Conservation (phyloP, 2,329 filamentous ascomycete genomes). For the Cladosporium phlei region DNA sequence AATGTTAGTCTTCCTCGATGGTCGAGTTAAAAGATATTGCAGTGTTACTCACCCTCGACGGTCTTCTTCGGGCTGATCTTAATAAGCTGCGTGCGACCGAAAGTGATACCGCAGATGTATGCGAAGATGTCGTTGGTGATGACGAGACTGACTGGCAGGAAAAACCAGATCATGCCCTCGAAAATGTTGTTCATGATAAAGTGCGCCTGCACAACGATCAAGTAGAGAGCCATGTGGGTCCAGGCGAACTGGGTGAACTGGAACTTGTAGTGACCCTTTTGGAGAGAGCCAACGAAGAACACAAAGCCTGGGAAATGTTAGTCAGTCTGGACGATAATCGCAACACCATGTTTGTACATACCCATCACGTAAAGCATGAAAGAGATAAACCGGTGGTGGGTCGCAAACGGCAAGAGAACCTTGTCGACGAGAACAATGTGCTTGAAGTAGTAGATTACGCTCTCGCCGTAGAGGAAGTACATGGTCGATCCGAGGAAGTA, state of each 20-base stretch:
- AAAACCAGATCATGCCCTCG: conserved; percentile 99
- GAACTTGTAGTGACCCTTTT: conserved; percentile 95
- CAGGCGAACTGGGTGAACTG: conserved; percentile 99
- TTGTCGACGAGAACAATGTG: conserved; percentile 94
- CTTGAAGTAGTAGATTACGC: conserved; percentile 99
- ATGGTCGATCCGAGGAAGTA: conserved; percentile 98
- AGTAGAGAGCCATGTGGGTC: conserved; percentile 98
- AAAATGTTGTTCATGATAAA: conserved; percentile 99
- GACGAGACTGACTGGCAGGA: conserved; percentile 87
- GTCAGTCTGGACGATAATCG: too few species aligned
- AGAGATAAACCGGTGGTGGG: conserved; percentile 97
- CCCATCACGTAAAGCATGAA: conserved; percentile 97
- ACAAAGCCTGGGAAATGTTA: conserved; percentile 67
- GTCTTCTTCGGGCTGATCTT: conserved; percentile 99
- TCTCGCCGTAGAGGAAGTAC: conserved; percentile 99
- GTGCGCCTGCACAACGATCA: conserved; percentile 96
- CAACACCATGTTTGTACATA: too few species aligned
- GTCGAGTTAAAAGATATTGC: not conserved
- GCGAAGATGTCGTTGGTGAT: conserved; percentile 99
- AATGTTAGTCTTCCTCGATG: not conserved
- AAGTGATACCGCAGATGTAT: conserved; percentile 95
- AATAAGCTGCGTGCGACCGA: conserved; percentile 93
- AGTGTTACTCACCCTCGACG: conserved; percentile 56
- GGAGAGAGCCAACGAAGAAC: conserved; percentile 91
- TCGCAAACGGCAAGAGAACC: conserved; percentile 86